phyloP scores from a whole-genome alignment of 2,329 filamentous ascomycete species.

The Tolypocladium cylindrosporum region DNA sequence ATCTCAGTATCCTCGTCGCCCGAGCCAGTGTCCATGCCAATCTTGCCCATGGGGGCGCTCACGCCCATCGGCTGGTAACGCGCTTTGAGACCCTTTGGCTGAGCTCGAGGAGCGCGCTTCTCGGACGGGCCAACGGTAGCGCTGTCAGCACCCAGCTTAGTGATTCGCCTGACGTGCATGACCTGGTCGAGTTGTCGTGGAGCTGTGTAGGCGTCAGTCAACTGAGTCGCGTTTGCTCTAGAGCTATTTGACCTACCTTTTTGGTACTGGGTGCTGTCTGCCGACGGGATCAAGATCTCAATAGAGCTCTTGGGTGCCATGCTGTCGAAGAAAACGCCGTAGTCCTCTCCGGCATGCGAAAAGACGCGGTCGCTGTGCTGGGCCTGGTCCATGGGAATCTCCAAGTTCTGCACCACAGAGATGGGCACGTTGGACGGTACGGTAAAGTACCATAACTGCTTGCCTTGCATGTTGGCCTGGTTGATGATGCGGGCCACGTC shows the following conservation, averaged over 20 bases:
- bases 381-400: constrained; percentile 47
- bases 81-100: constrained; percentile 57
- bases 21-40: constrained; percentile 25
- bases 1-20: constrained; percentile 35
- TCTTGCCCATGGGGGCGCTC: constrained; percentile 20
- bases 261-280: constrained; percentile 42
- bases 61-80: constrained; percentile 59
- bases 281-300: constrained; percentile 50
- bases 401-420: constrained; percentile 53
- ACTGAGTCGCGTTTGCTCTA: too few species aligned
- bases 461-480: constrained; percentile 51
- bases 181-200: constrained; percentile 42
- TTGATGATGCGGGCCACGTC: constrained; percentile 46
- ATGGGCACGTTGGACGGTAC: constrained; percentile 62
- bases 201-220: constrained; percentile 8
- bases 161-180: constrained; percentile 55
- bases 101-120: constrained; percentile 45
- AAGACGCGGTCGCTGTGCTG: constrained; percentile 44
- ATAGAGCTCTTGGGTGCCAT: constrained; percentile 40
- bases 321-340: constrained; percentile 46
- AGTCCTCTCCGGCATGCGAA: constrained; percentile 54
- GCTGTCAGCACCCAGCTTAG: constrained; percentile 38
- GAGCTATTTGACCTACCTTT: constrained; percentile 30
- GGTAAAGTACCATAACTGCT: constrained; percentile 75
- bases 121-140: constrained; percentile 29